Conservation (phyloP, 1,284 basidiomycete species). For the Malassezia pachydermatis region DNA sequence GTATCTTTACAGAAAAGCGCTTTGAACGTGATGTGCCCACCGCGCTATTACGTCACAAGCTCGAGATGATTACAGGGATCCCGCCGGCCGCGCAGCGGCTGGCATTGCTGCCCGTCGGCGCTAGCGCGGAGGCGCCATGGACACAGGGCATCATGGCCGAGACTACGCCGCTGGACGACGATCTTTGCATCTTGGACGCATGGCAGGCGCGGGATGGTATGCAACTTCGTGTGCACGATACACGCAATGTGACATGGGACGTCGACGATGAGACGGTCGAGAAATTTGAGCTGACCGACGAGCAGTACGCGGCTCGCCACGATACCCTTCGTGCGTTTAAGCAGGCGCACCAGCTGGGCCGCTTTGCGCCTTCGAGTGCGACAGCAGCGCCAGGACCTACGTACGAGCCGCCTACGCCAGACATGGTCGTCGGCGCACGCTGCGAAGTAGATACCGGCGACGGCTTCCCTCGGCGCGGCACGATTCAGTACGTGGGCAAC, state of each 20-base stretch:
- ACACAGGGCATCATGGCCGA: not conserved
- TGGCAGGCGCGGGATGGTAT: constrained; percentile 3
- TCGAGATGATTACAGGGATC: constrained; percentile 14
- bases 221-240: constrained; percentile 7
- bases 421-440: constrained; percentile 60
- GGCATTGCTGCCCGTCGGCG: not conserved
- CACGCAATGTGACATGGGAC: not conserved
- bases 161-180: not conserved
- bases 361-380: constrained; percentile 57
- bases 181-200: not conserved
- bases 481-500: constrained; percentile 69
- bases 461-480: constrained; percentile 60
- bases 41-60: not conserved
- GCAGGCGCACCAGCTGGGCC: constrained; percentile 74
- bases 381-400: constrained; percentile 14
- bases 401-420: constrained; percentile 18
- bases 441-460: constrained; percentile 64
- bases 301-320: constrained; percentile 15
- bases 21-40: not conserved
- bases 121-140: not conserved
- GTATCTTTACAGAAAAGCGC: not conserved
- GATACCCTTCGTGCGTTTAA: constrained; percentile 87
- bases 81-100: constrained; percentile 7
- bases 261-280: constrained; percentile 5
- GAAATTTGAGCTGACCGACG: constrained; percentile 14